Percentiles rank a stretch among this genome's conserved stretches.
phyloP scores from a whole-genome alignment of 768 basidiomycete genomes.

The Peribolospora kevripleyi region DNA sequence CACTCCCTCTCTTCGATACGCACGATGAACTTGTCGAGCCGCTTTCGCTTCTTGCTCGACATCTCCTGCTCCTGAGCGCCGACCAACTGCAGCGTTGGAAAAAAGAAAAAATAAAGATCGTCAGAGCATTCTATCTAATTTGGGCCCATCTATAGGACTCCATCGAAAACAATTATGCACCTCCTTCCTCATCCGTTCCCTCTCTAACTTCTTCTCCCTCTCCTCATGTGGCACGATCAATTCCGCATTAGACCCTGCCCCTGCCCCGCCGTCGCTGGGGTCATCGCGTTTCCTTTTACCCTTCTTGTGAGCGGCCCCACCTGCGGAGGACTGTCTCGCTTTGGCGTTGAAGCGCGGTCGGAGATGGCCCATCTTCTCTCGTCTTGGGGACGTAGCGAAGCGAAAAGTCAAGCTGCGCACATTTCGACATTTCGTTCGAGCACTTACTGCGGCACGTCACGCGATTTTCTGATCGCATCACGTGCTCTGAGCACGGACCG shows the following conservation, averaged over 20 bases:
- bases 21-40: constrained; percentile 80
- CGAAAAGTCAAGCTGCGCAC: no score
- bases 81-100: constrained; percentile 1
- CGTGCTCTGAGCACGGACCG: no score
- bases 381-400: no score
- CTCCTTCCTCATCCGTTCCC: constrained; percentile 38
- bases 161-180: constrained; percentile 21
- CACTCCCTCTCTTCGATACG: constrained; percentile 13
- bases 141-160: constrained; percentile 11
- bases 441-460: no score
- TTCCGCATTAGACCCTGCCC: constrained; percentile 33
- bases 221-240: constrained; percentile 33
- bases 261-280: constrained; percentile 10
- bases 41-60: constrained; percentile 61
- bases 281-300: constrained; percentile 23
- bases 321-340: constrained; percentile 37
- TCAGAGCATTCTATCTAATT: not conserved
- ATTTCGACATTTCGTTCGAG: no score
- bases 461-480: no score
- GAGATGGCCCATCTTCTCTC: no score
- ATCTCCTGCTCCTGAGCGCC: constrained; percentile 35
- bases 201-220: constrained; percentile 35
- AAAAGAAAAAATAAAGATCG: not conserved
- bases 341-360: constrained; percentile 30
- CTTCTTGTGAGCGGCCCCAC: constrained; percentile 40